Evolutionary conservation across 2,329 filamentous ascomycete species (phyloP), one percentile per base, ranked within the genome.

Genomic region (Fusarium subtropicale): DNA sequence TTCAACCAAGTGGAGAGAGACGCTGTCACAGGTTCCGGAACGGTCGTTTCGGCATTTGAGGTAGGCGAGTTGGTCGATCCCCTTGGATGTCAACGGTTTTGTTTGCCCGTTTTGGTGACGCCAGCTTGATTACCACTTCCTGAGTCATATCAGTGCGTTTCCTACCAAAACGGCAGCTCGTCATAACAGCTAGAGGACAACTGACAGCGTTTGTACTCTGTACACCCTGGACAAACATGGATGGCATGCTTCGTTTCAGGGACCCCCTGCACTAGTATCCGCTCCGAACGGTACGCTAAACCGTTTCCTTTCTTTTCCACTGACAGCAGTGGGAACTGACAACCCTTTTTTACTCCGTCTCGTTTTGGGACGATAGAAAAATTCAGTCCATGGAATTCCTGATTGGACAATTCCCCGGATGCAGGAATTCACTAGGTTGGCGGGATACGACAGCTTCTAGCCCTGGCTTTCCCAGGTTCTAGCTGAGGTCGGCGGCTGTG

Each of bases 11-110:
- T 64, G 60, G 59, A 64, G 44, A 34, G 42, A 46, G 18, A 20
- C n/a, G 11, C 15, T 48, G 61, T 59, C 44, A 58, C 52, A 64
- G 52, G 34, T 41, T 39, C 13, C 26, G 52, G 42, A 45, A 42
- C 45, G 38, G 61, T 46, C 44, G 60, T 64, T 64, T 64, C 28
- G 60, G 44, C 38, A 47, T 41, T 64, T 64, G 61, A 24, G 60
- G 61, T 46, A 64, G 24, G 61, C 44, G 11, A 58, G 10, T 4
- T 34, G 24, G 60, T 20, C 16, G 44, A 58, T 64, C 51, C 33
- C 38, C 18, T 31, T 22, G 18, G 18, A 33, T 41, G n/a, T 31
- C 50, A 50, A 41, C 61, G 51, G 61, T 34, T 39, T 7, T 41
- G 34, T 16, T 34, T 51, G 24, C 61, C 61, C 44, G 16, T 31